Conservation (phyloP, 495 filamentous ascomycete species). For the Penicillium tannophilum region DNA sequence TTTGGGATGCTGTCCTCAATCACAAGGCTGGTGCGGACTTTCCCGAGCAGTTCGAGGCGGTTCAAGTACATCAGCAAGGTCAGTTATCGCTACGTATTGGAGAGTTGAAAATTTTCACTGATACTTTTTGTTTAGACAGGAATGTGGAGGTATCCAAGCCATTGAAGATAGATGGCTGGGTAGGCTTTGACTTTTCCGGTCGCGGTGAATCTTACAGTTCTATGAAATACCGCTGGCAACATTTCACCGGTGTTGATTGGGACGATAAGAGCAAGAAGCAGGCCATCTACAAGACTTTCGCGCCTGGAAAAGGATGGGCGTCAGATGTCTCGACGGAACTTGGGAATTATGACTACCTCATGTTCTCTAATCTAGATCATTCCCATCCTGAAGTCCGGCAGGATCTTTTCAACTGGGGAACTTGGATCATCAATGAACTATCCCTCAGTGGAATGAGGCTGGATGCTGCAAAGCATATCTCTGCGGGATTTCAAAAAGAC, state of each 20-base stretch:
- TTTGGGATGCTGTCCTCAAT: constrained; percentile 78
- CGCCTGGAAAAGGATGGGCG: constrained; percentile 66
- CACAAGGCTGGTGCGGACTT: constrained; percentile 73
- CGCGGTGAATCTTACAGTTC: constrained; percentile 59
- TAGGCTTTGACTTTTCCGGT: constrained; percentile 66
- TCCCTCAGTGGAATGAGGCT: constrained; percentile 68
- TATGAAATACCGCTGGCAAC: constrained; percentile 68
- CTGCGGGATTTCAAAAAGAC: constrained; percentile 60
- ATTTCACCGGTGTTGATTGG: constrained; percentile 73
- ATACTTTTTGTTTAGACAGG: constrained; percentile 43
- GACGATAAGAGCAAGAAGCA: constrained; percentile 57
- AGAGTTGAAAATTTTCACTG: not conserved
- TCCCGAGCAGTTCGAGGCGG: constrained; percentile 58
- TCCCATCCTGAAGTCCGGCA: constrained; percentile 62
- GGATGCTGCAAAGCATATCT: constrained; percentile 77
- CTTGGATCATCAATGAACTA: constrained; percentile 62
- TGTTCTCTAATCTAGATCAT: constrained; percentile 70
- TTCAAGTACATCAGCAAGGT: constrained; percentile 63
- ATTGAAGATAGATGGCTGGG: constrained; percentile 68
- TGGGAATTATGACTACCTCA: constrained; percentile 74
- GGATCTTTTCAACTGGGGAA: constrained; percentile 67
- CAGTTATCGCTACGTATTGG: constrained; percentile 7
- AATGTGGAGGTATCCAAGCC: constrained; percentile 56
- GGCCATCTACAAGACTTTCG: constrained; percentile 69
- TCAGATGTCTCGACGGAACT: constrained; percentile 64